phyloP scores from a whole-genome alignment of 495 filamentous ascomycete species.

The Aspergillus hancockii region DNA sequence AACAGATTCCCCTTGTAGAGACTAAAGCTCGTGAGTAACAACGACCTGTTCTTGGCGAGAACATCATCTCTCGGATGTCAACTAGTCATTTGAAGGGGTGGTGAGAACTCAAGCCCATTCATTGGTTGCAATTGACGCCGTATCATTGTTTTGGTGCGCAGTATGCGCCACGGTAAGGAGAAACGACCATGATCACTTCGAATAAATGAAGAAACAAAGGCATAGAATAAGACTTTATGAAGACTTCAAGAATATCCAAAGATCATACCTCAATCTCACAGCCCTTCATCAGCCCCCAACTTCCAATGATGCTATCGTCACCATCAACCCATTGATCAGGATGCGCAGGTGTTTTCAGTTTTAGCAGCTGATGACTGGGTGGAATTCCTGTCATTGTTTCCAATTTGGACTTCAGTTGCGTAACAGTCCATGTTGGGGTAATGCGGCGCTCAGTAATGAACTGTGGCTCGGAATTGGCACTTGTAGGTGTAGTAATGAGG shows the following conservation, averaged over 20 bases:
- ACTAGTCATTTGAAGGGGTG: too few species aligned
- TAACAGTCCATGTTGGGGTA: constrained; percentile 88
- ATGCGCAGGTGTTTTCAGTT: constrained; percentile 39
- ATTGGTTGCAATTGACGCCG: neutral
- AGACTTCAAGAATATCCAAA: neutral
- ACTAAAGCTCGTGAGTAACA: too few species aligned
- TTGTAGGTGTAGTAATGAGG: constrained; percentile 74
- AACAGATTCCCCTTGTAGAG: too few species aligned
- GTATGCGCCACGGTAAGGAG: too few species aligned
- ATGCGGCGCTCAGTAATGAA: constrained; percentile 82
- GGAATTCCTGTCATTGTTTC: constrained; percentile 94
- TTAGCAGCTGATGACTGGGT: constrained; percentile 72
- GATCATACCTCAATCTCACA: constrained; percentile 45
- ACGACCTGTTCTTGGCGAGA: too few species aligned
- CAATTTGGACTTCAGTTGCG: constrained; percentile 82
- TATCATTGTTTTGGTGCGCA: too few species aligned
- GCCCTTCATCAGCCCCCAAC: constrained; percentile 43
- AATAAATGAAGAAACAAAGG: neutral
- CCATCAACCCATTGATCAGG: constrained; percentile 42
- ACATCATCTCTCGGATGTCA: too few species aligned
- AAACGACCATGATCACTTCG: too few species aligned
- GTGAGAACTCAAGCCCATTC: too few species aligned
- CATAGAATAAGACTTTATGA: neutral
- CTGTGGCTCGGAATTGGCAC: constrained; percentile 72
- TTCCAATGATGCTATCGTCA: constrained; percentile 36